Evolutionary conservation across 768 basidiomycete species (phyloP), one percentile per base, ranked within the genome.

Genomic region (Rhodotorula graminis): DNA sequence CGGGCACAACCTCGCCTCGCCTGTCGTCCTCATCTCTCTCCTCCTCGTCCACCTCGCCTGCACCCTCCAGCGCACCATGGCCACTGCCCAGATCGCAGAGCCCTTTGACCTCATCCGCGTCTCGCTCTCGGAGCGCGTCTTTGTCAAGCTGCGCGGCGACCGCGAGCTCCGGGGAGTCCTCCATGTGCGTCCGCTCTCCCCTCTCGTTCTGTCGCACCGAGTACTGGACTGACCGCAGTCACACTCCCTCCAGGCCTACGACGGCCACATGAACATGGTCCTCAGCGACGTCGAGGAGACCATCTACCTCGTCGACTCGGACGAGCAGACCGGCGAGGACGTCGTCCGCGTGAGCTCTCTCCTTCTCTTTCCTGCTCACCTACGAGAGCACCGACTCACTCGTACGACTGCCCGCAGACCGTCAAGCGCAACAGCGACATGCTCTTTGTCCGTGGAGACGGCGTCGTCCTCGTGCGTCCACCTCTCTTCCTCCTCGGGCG

Each of bases 231-330:
- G 29, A 25, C 19, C 29, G 47, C n/a, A 25, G n/a, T 12, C 10
- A 6, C 31, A 1, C 0, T 5, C 9, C 23, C n/a, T 1, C 6
- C 78, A 99, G 96, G 96, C 96, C 31, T 98, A 98, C 79, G 96
- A 99, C 83, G 96, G 94, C n/a, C 96, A 98, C 82, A 98, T 98
- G 96, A 98, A 99, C 81, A 85, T 99, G 78, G 96, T 99, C 74
- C 85, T 99, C 77, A 93, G 92, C 78, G 92, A 97, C 79, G 96
- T 97, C 25, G 95, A 97, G 80, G 96, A 99, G 83, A 93, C 90
- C 5, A 92, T 98, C 73, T 90, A 94, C 87, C 85, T 96, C 73
- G 92, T 97, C n/a, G 93, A 97, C 64, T 83, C 85, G 3, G 83
- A 85, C n/a, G 93, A 94, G 49, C 86, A 85, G 56, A 86, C 83